phyloP scores from a whole-genome alignment of 164 flowering plant species.

The Chimonanthus praecox region DNA sequence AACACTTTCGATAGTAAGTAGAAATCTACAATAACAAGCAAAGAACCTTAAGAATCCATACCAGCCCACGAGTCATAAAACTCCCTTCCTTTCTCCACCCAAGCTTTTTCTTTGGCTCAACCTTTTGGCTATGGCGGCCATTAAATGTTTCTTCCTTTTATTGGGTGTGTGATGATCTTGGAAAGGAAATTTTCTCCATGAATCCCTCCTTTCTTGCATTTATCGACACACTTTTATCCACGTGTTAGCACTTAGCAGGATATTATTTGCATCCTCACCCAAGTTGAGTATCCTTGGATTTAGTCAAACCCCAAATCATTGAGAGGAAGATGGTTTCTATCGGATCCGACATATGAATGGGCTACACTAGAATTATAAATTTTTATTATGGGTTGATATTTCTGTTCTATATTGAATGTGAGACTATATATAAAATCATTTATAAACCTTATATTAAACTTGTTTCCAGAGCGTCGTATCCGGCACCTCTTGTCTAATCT shows the following conservation, averaged over 20 bases:
- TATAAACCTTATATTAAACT: too few species aligned
- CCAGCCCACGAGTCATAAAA: constrained; percentile 51
- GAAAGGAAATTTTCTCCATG: background rate
- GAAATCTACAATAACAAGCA: too few species aligned
- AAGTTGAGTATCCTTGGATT: background rate
- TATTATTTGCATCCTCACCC: background rate
- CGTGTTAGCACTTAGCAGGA: too few species aligned
- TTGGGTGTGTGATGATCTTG: background rate
- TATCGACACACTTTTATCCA: background rate
- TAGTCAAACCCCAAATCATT: background rate
- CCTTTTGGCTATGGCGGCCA: background rate
- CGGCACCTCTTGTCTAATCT: too few species aligned
- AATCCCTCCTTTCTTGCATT: background rate
- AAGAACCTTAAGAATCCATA: constrained; percentile 2
- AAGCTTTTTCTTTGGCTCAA: constrained; percentile 10
- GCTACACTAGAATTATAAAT: too few species aligned
- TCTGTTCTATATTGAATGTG: too few species aligned
- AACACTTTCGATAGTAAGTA: constrained; percentile 14
- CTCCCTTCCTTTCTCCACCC: background rate
- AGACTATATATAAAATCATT: too few species aligned
- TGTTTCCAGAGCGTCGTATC: too few species aligned
- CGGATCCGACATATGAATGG: too few species aligned
- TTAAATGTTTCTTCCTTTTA: background rate
- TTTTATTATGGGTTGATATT: too few species aligned
- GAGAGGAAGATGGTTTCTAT: background rate